Conservation (phyloP, 1,284 basidiomycete species). For the Cystobasidium sp. region DNA sequence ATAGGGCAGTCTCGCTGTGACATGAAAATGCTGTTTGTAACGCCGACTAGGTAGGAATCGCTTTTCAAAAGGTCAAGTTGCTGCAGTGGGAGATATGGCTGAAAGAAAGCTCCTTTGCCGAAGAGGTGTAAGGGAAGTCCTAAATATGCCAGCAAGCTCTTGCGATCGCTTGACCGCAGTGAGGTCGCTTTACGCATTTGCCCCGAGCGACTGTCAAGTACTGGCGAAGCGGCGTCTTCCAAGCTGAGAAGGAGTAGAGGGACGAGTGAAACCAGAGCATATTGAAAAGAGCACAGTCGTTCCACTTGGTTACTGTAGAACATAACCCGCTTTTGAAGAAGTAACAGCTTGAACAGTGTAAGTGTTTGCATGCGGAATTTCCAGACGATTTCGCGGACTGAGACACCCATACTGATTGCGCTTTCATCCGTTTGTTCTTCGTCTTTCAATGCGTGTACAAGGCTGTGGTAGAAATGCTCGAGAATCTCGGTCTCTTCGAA, state of each 20-base stretch:
- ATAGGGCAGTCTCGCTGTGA: slow-evolving; percentile 81
- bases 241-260: slow-evolving; percentile 76
- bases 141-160: slow-evolving; percentile 86
- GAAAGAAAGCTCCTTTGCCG: slow-evolving; percentile 71
- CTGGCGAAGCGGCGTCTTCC: slow-evolving; percentile 89
- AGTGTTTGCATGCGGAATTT: slow-evolving; percentile 91
- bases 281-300: slow-evolving; percentile 94
- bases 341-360: slow-evolving; percentile 90
- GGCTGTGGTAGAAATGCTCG: slow-evolving; percentile 74
- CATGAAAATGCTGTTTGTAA: slow-evolving; percentile 94
- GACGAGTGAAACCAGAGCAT: slow-evolving; percentile 70
- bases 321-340: slow-evolving; percentile 92
- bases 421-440: slow-evolving; percentile 42
- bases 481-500: slow-evolving; percentile 82
- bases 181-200: slow-evolving; percentile 74
- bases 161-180: slow-evolving; percentile 84
- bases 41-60: slow-evolving; percentile 78
- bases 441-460: slow-evolving; percentile 67
- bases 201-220: slow-evolving; percentile 70
- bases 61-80: slow-evolving; percentile 85
- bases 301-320: slow-evolving; percentile 85
- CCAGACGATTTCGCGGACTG: slow-evolving; percentile 87
- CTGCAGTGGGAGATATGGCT: slow-evolving; percentile 95
- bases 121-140: slow-evolving; percentile 80
- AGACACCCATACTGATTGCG: slow-evolving; percentile 68